Base-by-base conservation (phyloP, 2,329 filamentous ascomycete species). In the Coleophoma eucalyptorum region DNA sequence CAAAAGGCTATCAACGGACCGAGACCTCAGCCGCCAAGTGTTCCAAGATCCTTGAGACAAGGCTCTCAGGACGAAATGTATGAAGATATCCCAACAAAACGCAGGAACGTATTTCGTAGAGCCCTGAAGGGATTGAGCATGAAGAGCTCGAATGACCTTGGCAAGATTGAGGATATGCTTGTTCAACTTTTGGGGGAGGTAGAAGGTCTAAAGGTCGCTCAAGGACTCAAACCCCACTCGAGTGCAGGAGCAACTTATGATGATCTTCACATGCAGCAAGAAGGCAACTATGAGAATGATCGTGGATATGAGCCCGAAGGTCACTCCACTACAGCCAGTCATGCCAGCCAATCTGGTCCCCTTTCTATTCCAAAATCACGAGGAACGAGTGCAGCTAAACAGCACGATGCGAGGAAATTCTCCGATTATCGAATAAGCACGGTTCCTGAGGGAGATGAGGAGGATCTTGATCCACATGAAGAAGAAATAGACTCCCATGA, bases 161-260 rank as follows among this genome's bases (percentile, higher is more conserved):
- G 84, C 57, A 88, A 90, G 60, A 96, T 97, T 55, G 90, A 94
- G 67, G 87, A 90, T 54, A 93, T 94, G 87, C 80, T 99, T 33
- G 89, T 94, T 68, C 91, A 96, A 65, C 80, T 99, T 19, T 81
- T 99, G 18, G 88, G 85, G 46, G 94, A 99, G 66, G 92, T 99
- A 6, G 93, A 97, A 66, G 88, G 83, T 43, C 76, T 94, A 52
- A 90, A 91, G 64, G 79, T 72, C 46, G 70, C 69, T 19, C 78
- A 81, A 57, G 73, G 75, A 49, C 64, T 71, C n/a, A 52, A 64
- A 58, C 71, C 69, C 35, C 79, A 76, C 16, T 73, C 71, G 52
- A 87, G 81, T 57, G 73, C 83, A 10, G 74, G 70, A 37, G 80
- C 78, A 20, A 90, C 89, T 1, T 85, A 85, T 38, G 88, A 91